These are phyloP conservation scores for Aspergillus clavatus DNA, from an alignment of 2,329 filamentous ascomycete genomes.

Conservation along the genomic window DNA sequence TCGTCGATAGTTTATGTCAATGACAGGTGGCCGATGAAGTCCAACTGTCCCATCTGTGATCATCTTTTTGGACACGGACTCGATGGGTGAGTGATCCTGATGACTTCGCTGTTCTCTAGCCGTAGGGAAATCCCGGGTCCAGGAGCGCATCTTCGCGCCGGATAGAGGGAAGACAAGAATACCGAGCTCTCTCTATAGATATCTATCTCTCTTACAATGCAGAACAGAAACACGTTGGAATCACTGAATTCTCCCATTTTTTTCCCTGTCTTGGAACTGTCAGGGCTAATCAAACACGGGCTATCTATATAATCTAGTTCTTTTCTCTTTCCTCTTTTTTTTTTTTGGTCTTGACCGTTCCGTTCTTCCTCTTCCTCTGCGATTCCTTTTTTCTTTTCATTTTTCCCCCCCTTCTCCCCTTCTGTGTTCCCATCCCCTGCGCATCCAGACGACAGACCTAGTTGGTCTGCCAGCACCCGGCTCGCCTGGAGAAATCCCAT, in stretches of 20 bases:
- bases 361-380: not conserved
- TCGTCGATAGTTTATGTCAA: too few species aligned
- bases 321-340: conserved; percentile 8
- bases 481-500: not conserved
- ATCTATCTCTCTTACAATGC: too few species aligned
- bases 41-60: too few species aligned
- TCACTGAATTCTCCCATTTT: conserved; percentile 4
- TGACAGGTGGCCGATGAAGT: too few species aligned
- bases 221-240: not conserved
- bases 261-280: conserved; percentile 8
- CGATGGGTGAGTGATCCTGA: not conserved
- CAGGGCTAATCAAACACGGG: conserved; percentile 7
- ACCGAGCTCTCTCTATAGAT: too few species aligned
- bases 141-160: not conserved
- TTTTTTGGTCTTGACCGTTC: not conserved
- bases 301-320: conserved; percentile 22
- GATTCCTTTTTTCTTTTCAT: not conserved
- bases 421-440: not conserved
- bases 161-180: conserved; percentile 2
- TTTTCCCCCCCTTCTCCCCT: too few species aligned
- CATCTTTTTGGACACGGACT: too few species aligned
- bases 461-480: not conserved
- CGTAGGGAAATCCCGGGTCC: conserved; percentile 4
- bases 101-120: conserved; percentile 2
- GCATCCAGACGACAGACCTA: conserved; percentile 12